Percentiles rank a stretch among this genome's conserved stretches.
phyloP scores from a whole-genome alignment of 306 rosid species.

The Trifolium repens region DNA sequence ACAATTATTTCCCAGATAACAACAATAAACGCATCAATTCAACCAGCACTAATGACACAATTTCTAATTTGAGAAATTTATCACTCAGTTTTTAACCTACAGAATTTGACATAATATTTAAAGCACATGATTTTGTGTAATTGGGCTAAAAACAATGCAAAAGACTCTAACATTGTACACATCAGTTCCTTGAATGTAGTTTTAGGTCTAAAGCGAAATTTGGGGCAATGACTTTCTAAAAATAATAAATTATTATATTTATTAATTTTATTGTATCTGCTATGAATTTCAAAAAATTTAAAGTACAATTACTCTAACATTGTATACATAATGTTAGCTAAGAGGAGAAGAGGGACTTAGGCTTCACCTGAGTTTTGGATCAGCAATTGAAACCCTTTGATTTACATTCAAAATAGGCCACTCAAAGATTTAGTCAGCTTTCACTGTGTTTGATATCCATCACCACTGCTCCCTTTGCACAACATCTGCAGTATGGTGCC shows the following conservation, averaged over 20 bases:
- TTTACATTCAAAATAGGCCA: conserved; percentile 37
- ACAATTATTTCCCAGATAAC: conserved; percentile 19
- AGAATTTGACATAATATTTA: background rate
- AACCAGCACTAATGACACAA: conserved; percentile 16
- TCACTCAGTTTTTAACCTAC: conserved; percentile 21
- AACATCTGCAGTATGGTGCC: conserved; percentile 75
- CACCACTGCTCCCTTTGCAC: conserved; percentile 64
- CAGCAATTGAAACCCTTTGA: conserved; percentile 38
- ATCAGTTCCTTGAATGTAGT: background rate
- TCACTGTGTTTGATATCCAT: conserved; percentile 57
- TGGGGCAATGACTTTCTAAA: background rate
- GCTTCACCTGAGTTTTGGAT: conserved; percentile 50
- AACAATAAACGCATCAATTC: conserved; percentile 7
- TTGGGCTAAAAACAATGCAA: conserved; percentile 1
- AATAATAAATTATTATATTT: background rate
- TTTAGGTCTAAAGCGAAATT: background rate
- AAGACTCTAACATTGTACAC: background rate
- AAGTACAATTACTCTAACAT: background rate
- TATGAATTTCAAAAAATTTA: background rate
- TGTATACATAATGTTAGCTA: conserved; percentile 27
- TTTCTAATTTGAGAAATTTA: conserved; percentile 3
- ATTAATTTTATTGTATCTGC: background rate
- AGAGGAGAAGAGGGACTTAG: conserved; percentile 6
- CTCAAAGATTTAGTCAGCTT: conserved; percentile 36
- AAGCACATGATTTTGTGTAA: background rate